Conservation (phyloP, 257 asterid species). For the Primulina huaijiensis region DNA sequence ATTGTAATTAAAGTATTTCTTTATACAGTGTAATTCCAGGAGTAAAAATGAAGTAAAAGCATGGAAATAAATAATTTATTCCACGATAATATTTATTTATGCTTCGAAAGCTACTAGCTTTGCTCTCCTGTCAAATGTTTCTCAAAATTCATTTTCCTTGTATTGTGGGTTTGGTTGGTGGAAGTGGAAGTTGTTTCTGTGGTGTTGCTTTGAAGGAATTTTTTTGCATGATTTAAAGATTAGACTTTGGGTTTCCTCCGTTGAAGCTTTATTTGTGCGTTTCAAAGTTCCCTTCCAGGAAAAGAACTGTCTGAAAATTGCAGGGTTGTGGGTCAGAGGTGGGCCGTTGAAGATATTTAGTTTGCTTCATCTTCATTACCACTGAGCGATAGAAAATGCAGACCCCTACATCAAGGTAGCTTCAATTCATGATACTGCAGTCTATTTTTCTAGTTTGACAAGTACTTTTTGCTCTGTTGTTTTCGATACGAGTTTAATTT, state of each 20-base stretch:
- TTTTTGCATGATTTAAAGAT: constrained; percentile 42
- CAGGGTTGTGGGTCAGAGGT: constrained; percentile 53
- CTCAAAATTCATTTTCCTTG: constrained; percentile 23
- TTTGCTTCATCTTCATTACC: constrained; percentile 30
- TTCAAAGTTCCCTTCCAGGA: constrained; percentile 27
- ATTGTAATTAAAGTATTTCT: constrained; percentile 20
- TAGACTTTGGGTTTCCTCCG: constrained; percentile 30
- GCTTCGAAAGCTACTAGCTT: constrained; percentile 34
- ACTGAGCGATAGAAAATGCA: constrained; percentile 51
- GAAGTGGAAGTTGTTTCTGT: constrained; percentile 89
- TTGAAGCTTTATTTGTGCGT: constrained; percentile 25
- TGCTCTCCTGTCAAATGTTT: constrained; percentile 14
- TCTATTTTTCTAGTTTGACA: not conserved
- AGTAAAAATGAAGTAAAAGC: constrained; percentile 60
- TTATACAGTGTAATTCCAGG: constrained; percentile 36
- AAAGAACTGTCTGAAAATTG: constrained; percentile 40
- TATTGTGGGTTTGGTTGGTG: constrained; percentile 65
- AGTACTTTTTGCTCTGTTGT: not conserved
- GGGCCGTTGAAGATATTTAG: constrained; percentile 41
- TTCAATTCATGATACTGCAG: constrained; percentile 7
- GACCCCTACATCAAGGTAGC: constrained; percentile 79
- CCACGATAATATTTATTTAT: constrained; percentile 35
- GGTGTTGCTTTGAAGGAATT: constrained; percentile 80
- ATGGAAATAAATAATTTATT: constrained; percentile 35
- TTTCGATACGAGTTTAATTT: not conserved